Conservation (phyloP, 352 stramenopile genomes). For the Phytophthora capsici region DNA sequence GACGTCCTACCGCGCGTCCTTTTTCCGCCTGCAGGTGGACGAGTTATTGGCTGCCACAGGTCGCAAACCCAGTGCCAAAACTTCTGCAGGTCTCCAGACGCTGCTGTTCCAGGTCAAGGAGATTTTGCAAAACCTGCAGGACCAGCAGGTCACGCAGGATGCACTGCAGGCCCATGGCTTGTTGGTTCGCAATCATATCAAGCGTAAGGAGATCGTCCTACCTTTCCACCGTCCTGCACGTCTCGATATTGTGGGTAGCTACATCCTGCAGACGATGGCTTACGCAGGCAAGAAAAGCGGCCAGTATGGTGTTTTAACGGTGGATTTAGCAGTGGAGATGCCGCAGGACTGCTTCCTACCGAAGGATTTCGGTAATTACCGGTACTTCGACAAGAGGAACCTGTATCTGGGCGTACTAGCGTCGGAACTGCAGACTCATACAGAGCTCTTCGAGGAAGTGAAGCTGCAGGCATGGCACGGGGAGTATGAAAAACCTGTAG, state of each 20-base stretch:
- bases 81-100: slow-evolving; percentile 54
- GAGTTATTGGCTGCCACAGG: slow-evolving; percentile 82
- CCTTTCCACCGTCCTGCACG: slow-evolving; percentile 77
- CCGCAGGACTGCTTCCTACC: slow-evolving; percentile 80
- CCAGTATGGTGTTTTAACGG: slow-evolving; percentile 63
- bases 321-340: slow-evolving; percentile 89
- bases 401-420: slow-evolving; percentile 86
- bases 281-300: slow-evolving; percentile 56
- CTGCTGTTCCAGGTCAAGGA: slow-evolving; percentile 88
- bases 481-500: slow-evolving; percentile 81
- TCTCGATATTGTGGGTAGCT: slow-evolving; percentile 88
- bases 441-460: slow-evolving; percentile 59
- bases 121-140: slow-evolving; percentile 60
- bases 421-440: slow-evolving; percentile 52
- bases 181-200: slow-evolving; percentile 72
- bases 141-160: slow-evolving; percentile 82
- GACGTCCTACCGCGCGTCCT: slow-evolving; percentile 81
- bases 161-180: slow-evolving; percentile 63
- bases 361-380: slow-evolving; percentile 91
- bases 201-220: slow-evolving; percentile 88
- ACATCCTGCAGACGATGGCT: slow-evolving; percentile 86
- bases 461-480: slow-evolving; percentile 74
- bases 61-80: slow-evolving; percentile 58
- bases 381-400: slow-evolving; percentile 90
- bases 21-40: slow-evolving; percentile 88